Evolutionary conservation across 2,329 filamentous ascomycete genomes (phyloP).

Genomic region (Cladosporium sp.): DNA sequence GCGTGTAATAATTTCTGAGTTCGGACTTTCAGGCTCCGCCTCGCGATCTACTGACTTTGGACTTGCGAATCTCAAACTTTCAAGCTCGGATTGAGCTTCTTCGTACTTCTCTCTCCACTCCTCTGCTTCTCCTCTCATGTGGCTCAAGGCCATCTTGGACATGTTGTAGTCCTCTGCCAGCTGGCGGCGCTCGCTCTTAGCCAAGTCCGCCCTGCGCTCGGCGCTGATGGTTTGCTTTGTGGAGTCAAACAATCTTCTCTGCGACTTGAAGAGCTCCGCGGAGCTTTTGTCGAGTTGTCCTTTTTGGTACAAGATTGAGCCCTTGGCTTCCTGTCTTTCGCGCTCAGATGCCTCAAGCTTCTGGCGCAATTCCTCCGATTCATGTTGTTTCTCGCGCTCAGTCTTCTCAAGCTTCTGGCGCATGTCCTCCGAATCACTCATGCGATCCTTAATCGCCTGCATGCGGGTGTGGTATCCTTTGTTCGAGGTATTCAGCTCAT

Average conservation of each 20-base stretch:
- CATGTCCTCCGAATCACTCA: constrained; percentile 6
- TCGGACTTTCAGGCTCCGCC: not conserved
- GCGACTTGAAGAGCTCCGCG: constrained; percentile 8
- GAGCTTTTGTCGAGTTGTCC: constrained; percentile 1
- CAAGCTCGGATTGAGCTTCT: constrained; percentile 5
- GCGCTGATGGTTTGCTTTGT: not conserved
- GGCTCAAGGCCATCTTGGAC: not conserved
- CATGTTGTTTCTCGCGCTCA: not conserved
- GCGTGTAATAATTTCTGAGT: constrained; percentile 19
- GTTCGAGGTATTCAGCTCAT: constrained; percentile 9
- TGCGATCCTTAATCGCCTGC: constrained; percentile 16
- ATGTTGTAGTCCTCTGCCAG: constrained; percentile 7
- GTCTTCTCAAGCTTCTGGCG: not conserved
- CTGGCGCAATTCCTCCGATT: constrained; percentile 10
- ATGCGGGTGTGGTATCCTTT: constrained; percentile 14
- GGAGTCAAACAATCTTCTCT: not conserved
- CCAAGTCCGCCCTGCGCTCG: not conserved
- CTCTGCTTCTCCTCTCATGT: not conserved
- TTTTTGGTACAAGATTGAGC: not conserved
- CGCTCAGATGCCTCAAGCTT: not conserved
- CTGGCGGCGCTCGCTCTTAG: constrained; percentile 7
- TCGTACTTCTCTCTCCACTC: constrained; percentile 3
- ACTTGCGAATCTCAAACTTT: constrained; percentile 4
- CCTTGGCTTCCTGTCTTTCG: not conserved
- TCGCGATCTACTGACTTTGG: not conserved